Evolutionary conservation across 2,329 filamentous ascomycete genomes (phyloP).

Genomic region (Scedosporium boydii): DNA sequence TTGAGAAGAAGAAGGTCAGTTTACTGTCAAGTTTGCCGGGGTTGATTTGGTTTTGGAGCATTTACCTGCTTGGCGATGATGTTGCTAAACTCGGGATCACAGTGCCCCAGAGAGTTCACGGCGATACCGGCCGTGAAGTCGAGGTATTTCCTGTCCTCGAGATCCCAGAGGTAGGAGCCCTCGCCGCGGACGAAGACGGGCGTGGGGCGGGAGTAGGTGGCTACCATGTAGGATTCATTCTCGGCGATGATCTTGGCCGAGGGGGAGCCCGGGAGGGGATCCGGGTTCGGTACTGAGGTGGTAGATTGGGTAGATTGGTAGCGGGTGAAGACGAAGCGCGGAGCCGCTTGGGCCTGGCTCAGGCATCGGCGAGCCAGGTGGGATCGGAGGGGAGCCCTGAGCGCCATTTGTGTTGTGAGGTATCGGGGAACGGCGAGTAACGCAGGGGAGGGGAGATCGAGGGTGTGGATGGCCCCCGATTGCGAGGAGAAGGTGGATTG

Average conservation of each 20-base stretch:
- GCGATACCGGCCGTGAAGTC: constrained; percentile 96
- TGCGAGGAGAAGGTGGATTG: background rate
- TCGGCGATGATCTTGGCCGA: constrained; percentile 67
- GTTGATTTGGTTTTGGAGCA: background rate
- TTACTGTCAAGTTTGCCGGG: background rate
- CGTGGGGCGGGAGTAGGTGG: constrained; percentile 83
- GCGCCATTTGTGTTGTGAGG: constrained; percentile 22
- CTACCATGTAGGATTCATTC: constrained; percentile 82
- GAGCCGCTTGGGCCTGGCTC: constrained; percentile 21
- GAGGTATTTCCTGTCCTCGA: constrained; percentile 80
- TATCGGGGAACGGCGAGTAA: background rate
- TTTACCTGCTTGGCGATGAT: constrained; percentile 69
- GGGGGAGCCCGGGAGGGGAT: constrained; percentile 63
- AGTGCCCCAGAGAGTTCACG: constrained; percentile 87
- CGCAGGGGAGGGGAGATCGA: background rate
- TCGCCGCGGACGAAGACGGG: constrained; percentile 84
- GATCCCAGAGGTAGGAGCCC: constrained; percentile 82
- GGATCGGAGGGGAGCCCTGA: constrained; percentile 27
- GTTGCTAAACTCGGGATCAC: constrained; percentile 66
- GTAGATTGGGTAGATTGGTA: constrained; percentile 19
- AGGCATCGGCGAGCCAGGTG: constrained; percentile 22
- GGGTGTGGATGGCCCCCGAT: background rate
- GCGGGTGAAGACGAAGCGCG: constrained; percentile 26
- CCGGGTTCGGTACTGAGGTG: constrained; percentile 50
- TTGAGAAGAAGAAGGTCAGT: background rate